Evolutionary conservation across 257 asterid genomes (phyloP).

Genomic region (Solanum sitiens): DNA sequence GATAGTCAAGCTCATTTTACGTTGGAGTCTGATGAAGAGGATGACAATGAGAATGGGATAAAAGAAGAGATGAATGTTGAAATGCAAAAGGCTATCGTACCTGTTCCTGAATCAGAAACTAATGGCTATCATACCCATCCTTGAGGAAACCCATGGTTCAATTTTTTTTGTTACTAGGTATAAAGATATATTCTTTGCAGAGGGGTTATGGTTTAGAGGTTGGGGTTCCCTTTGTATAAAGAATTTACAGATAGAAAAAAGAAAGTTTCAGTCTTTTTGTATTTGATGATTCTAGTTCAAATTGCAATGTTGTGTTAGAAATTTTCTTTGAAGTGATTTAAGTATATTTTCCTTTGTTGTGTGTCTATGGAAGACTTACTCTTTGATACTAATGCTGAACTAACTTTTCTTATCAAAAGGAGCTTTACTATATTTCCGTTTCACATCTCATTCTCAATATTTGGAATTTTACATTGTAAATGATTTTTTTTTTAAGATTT

Average conservation of each 20-base stretch:
- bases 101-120: slow-evolving; percentile 24
- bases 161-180: not conserved
- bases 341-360: not conserved
- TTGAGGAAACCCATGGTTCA: slow-evolving; percentile 24
- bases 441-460: not conserved
- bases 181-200: slow-evolving; percentile 8
- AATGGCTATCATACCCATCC: slow-evolving; percentile 48
- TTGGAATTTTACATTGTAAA: not conserved
- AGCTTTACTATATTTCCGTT: not conserved
- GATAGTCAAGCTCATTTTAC: slow-evolving; percentile 35
- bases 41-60: slow-evolving; percentile 38
- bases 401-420: not conserved
- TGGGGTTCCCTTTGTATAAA: slow-evolving; percentile 2
- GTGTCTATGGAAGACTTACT: not conserved
- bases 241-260: not conserved
- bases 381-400: not conserved
- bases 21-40: slow-evolving; percentile 69
- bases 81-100: slow-evolving; percentile 38
- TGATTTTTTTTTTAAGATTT: not conserved
- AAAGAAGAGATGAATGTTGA: slow-evolving; percentile 41
- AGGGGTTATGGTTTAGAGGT: slow-evolving; percentile 6
- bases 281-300: not conserved
- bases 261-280: not conserved
- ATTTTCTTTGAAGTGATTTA: not conserved
- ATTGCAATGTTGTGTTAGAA: not conserved